Conservation (phyloP, 768 basidiomycete genomes). For the Trametes gibbosa region DNA sequence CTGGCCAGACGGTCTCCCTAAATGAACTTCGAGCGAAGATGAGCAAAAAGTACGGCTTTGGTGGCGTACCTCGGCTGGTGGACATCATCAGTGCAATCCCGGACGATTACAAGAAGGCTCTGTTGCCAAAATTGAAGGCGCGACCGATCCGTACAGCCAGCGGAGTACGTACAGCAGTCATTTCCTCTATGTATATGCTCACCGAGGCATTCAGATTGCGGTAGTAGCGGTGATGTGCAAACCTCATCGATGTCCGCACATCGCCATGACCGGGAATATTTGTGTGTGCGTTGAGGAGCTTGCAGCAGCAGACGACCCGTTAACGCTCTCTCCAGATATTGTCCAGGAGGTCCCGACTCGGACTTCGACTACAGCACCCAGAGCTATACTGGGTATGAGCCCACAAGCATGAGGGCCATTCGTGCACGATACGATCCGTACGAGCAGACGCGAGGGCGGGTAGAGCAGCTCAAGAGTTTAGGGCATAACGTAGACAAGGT, state of each 20-base stretch:
- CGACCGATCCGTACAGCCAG: constrained; percentile 96
- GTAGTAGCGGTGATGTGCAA: constrained; percentile 99
- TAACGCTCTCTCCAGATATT: constrained; percentile 58
- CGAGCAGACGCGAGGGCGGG: constrained; percentile 91
- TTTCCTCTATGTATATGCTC: background rate
- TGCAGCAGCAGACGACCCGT: background rate
- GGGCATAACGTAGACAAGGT: constrained; percentile 98
- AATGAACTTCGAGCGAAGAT: constrained; percentile 85
- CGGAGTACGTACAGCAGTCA: constrained; percentile 59
- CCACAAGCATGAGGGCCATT: constrained; percentile 98
- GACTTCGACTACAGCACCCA: constrained; percentile 99
- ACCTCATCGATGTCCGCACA: constrained; percentile 98
- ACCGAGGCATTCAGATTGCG: constrained; percentile 63
- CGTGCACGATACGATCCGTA: constrained; percentile 96
- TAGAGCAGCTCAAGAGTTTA: constrained; percentile 93
- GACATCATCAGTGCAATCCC: constrained; percentile 99
- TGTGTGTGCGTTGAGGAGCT: constrained; percentile 68
- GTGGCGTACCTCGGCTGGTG: constrained; percentile 88
- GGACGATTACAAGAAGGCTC: constrained; percentile 91
- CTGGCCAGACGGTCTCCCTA: constrained; percentile 74
- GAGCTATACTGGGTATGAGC: constrained; percentile 92
- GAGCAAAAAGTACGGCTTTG: constrained; percentile 86
- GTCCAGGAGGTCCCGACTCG: constrained; percentile 97
- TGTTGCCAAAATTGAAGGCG: constrained; percentile 87
- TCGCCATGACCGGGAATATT: constrained; percentile 99